Evolutionary conservation across 169 alveolate genomes (phyloP).

Genomic region (Cryptosporidium sp.): DNA sequence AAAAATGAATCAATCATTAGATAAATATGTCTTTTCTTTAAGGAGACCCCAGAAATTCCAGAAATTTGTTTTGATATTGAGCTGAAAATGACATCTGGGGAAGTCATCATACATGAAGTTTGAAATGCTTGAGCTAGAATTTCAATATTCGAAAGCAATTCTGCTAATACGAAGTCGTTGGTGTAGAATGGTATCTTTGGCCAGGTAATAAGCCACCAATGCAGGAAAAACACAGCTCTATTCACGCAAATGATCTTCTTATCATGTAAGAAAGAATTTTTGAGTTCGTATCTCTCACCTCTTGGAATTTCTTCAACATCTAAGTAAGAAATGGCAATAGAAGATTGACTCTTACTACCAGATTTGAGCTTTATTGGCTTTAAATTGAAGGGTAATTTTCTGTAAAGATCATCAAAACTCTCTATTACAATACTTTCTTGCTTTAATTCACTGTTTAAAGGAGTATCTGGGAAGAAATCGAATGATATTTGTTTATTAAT

Average conservation of each 20-base stretch:
- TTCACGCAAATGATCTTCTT: slow-evolving; percentile 4
- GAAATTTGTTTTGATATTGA: not conserved
- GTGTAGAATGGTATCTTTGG: slow-evolving; percentile 38
- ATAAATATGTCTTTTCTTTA: not conserved
- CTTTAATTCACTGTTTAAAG: not conserved
- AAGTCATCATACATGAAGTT: not conserved
- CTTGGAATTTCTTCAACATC: not conserved
- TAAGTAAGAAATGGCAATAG: not conserved
- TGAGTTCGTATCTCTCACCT: not conserved
- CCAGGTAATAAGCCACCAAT: slow-evolving; percentile 69
- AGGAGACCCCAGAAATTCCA: not conserved
- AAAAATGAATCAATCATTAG: slow-evolving; percentile 12
- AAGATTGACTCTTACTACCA: not conserved
- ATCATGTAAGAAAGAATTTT: not conserved
- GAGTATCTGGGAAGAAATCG: not conserved
- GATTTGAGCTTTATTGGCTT: not conserved
- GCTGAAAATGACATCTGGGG: not conserved
- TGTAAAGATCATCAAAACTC: not conserved
- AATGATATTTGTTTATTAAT: not conserved
- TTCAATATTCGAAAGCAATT: slow-evolving; percentile 7
- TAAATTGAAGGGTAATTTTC: not conserved
- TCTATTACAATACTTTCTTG: not conserved
- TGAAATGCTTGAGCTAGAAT: slow-evolving; percentile 33
- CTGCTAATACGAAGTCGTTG: slow-evolving; percentile 25
- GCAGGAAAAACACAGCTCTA: slow-evolving; percentile 52